Base-by-base conservation (phyloP, 352 stramenopile species). In the Phytophthora macrochlamydospora region DNA sequence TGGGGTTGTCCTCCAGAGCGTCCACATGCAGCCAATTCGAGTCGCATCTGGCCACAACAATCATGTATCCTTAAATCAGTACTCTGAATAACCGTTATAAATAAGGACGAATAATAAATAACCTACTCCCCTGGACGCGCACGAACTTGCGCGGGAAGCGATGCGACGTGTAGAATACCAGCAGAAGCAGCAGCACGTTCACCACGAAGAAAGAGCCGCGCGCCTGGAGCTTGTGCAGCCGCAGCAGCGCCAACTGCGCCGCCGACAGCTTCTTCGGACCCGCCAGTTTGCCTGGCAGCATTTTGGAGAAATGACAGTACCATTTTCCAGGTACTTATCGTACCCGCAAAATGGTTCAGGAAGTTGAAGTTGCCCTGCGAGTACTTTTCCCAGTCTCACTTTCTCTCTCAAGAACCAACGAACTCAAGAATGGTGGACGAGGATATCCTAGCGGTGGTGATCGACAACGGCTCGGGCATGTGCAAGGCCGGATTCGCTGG, bases 61-160 rank as follows among this genome's bases (percentile, higher is more conserved):
- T 29, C 18, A 65, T 57, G 63, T 14, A 46, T 30, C 14, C 50
- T 71, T 59, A 71, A 37, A 12, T 31, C 29, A 49, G 32, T 29
- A 60, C 42, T 44, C 42, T 31, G 30, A 24, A 24, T 24, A 24
- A 24, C 18, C 18, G 18, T 24, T 24, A 24, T 24, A 24, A 24
- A 24, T 24, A 24, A 24, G 18, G 18, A 24, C 18, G 18, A 24
- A 24, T 24, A 24, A 24, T 24, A 24, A 24, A 24, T 24, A 24
- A 89, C 85, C 56, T 77, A 94, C 85, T 83, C 69, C 85, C 85
- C n/a, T 53, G 60, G 43, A 94, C 75, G 62, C 85, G 85, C 64
- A 92, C 71, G 42, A 81, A 94, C 45, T 94, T 94, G 65, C 75
- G 59, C 18, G 79, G 83, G 63, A 78, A 88, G 29, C 78, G 79